Percentiles rank a stretch among this genome's conserved stretches.
phyloP scores from a whole-genome alignment of 2,329 filamentous ascomycete genomes.

The Grosmannia clavigera region DNA sequence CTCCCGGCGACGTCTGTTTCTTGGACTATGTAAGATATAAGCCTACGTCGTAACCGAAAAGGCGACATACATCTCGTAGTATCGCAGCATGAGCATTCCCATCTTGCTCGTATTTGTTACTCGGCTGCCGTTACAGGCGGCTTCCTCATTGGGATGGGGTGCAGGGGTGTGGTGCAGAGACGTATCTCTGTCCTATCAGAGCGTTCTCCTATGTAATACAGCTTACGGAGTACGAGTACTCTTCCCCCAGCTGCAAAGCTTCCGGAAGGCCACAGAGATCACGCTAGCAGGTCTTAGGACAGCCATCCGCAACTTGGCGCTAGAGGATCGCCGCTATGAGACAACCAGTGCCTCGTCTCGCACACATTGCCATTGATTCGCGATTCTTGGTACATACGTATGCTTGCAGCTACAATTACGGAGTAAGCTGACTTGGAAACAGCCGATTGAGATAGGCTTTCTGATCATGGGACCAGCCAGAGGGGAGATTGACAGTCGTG shows the following conservation, averaged over 20 bases:
- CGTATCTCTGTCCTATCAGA: neutral
- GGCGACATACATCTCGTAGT: too few species aligned
- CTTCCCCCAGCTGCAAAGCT: too few species aligned
- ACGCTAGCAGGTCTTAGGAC: neutral
- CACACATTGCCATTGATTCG: neutral
- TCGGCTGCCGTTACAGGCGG: neutral
- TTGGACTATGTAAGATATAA: too few species aligned
- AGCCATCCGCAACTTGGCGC: neutral
- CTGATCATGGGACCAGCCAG: too few species aligned
- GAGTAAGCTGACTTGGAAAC: neutral
- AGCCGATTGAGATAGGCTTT: too few species aligned
- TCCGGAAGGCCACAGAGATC: neutral
- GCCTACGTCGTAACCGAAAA: too few species aligned
- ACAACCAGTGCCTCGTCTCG: neutral
- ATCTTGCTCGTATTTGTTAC: neutral
- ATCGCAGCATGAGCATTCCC: too few species aligned
- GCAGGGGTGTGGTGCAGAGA: too few species aligned
- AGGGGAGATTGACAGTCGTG: too few species aligned
- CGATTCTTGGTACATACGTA: neutral
- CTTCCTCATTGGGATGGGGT: neutral
- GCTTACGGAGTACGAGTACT: neutral
- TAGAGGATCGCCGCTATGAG: neutral
- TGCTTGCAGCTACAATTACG: too few species aligned
- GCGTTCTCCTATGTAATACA: neutral
- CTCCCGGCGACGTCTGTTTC: too few species aligned